Evolutionary conservation across 2,329 filamentous ascomycete genomes (phyloP), one percentile per base, ranked within the genome.

Genomic region (Dissoconium aciculare): DNA sequence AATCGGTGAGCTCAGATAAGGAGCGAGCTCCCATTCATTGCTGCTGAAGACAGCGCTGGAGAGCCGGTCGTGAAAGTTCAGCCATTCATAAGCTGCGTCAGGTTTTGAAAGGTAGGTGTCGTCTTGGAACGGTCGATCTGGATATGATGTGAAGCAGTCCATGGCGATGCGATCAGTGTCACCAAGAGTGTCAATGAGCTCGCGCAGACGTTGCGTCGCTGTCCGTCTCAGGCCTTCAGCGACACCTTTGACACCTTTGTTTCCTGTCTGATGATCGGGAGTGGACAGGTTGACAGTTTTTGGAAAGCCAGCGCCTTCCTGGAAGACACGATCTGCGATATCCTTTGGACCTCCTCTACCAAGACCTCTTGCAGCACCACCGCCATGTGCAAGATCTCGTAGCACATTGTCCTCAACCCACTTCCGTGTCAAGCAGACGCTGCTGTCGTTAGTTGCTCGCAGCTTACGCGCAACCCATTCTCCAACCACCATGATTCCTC

Each of bases 81-180:
- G 69, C 89, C 89, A 98, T 49, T 94, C 87, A 54, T 93, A 92
- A 1, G 82, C 82, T 1, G 69, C 62, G 42, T 78, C 74, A 0
- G 91, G 91, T 51, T 98, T 98, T 17, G 76, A 80, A 17, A 98
- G 72, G 43, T 82, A 78, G 1, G 76, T 78, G 54, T 98, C 89
- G 52, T 98, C 89, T 58, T 94, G 91, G 56, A 79, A 98, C 12
- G 84, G 75, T 44, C 84, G 80, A 25, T 72, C 74, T 0, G 87
- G 84, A 53, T 93, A 98, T 42, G 79, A 70, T 13, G 78, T 66
- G 49, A 94, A 93, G 45, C 91, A 77, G 39, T 95, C 80, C 11
- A 73, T 75, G 49, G 87, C 65, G 46, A 91, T 77, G 36, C 78
- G 71, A 50, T 84, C 79, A 26, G 75, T 70, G 36, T 89, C 82